These are phyloP conservation scores for Haberlea rhodopensis DNA, from an alignment of 257 asterid species.

Conservation along the genomic window DNA sequence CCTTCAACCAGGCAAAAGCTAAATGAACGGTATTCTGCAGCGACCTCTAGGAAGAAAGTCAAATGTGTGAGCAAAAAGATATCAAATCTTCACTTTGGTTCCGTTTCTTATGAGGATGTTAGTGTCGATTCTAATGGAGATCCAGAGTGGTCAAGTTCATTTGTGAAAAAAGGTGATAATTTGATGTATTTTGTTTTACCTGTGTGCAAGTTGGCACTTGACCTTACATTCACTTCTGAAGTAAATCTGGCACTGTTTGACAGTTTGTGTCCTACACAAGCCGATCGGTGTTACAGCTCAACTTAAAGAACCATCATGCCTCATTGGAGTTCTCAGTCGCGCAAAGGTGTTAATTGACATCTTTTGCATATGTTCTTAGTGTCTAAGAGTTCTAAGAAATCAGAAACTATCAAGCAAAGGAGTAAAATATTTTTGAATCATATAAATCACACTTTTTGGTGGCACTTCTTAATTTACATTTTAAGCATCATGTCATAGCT, in stretches of 20 bases:
- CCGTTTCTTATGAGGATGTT: background rate
- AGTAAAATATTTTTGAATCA: background rate
- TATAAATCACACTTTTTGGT: background rate
- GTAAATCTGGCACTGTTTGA: background rate
- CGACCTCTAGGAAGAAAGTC: constrained; percentile 13
- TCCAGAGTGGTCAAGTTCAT: background rate
- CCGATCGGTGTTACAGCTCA: background rate
- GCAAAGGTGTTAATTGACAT: background rate
- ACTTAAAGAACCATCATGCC: background rate
- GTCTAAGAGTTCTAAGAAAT: background rate
- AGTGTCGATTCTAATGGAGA: background rate
- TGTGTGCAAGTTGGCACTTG: background rate
- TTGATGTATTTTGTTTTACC: background rate
- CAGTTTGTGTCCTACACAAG: background rate
- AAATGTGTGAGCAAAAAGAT: constrained; percentile 9
- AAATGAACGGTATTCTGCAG: constrained; percentile 10
- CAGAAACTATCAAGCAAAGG: background rate
- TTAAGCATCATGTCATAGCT: background rate
- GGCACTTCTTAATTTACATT: background rate
- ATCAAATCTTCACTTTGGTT: background rate
- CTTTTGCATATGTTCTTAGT: background rate
- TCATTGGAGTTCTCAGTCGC: background rate
- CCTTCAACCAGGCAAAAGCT: constrained; percentile 17
- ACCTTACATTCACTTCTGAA: background rate
- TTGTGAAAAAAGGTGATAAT: constrained; percentile 2